phyloP scores from a whole-genome alignment of 495 filamentous ascomycete species.

The Aspergillus egyptiacus region DNA sequence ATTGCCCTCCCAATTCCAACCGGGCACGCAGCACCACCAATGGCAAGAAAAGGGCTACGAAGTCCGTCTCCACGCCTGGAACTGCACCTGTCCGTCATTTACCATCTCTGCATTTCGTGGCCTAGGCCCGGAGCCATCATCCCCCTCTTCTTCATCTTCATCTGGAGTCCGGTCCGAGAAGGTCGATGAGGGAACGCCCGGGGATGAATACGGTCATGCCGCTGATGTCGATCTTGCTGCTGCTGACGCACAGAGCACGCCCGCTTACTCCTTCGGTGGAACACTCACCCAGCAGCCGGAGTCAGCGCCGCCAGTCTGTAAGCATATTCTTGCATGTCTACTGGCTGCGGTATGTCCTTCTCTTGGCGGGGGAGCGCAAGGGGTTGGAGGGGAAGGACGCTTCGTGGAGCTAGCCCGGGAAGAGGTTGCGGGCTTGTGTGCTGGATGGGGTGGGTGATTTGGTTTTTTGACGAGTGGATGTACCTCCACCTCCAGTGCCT shows the following conservation, averaged over 20 bases:
- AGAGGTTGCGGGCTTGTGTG: slow-evolving; percentile 74
- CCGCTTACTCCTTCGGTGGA: slow-evolving; percentile 47
- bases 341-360: slow-evolving; percentile 60
- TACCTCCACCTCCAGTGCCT: too few species aligned
- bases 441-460: slow-evolving; percentile 52
- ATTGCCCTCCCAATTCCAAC: not conserved
- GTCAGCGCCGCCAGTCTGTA: slow-evolving; percentile 60
- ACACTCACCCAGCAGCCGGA: slow-evolving; percentile 29
- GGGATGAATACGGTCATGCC: not conserved
- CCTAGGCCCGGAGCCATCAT: slow-evolving; percentile 8
- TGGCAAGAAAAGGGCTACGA: slow-evolving; percentile 49
- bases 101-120: slow-evolving; percentile 60
- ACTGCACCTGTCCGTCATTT: slow-evolving; percentile 82
- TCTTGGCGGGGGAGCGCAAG: slow-evolving; percentile 29
- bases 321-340: slow-evolving; percentile 82
- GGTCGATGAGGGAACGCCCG: not conserved
- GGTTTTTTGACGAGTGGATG: too few species aligned
- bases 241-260: not conserved
- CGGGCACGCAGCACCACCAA: slow-evolving; percentile 12
- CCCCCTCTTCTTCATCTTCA: not conserved
- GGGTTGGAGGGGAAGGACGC: slow-evolving; percentile 32
- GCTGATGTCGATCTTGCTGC: not conserved
- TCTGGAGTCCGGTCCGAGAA: not conserved
- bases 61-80: slow-evolving; percentile 73
- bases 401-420: slow-evolving; percentile 40